phyloP scores from a whole-genome alignment of 495 filamentous ascomycete species.

The Delitschia confertaspora region DNA sequence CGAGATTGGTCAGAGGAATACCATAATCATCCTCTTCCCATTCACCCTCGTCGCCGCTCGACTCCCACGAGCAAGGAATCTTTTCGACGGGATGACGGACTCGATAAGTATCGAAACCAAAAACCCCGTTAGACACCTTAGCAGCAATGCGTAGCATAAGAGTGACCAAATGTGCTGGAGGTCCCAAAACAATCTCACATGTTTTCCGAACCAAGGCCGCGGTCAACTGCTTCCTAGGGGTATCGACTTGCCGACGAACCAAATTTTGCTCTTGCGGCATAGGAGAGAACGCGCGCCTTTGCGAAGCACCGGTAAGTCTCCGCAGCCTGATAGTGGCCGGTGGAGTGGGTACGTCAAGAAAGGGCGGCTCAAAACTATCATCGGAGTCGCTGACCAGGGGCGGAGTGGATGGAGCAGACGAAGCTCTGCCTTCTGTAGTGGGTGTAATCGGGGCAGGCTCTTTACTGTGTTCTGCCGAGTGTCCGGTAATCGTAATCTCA shows the following conservation, averaged over 20 bases:
- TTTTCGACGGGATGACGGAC: conserved; percentile 34
- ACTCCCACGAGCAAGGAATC: conserved; percentile 50
- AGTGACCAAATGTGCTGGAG: conserved; percentile 63
- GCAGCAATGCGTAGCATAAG: conserved; percentile 74
- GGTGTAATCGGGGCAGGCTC: conserved; percentile 1
- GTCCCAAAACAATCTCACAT: conserved; percentile 61
- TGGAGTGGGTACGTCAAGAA: conserved; percentile 38
- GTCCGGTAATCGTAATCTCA: conserved; percentile 38
- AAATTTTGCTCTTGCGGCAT: conserved; percentile 59
- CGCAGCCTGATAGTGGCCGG: conserved; percentile 45
- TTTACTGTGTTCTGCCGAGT: neutral
- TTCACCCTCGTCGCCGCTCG: conserved; percentile 38
- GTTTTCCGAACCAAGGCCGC: conserved; percentile 65
- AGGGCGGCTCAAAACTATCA: conserved; percentile 31
- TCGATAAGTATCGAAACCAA: conserved; percentile 22
- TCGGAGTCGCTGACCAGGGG: conserved; percentile 28
- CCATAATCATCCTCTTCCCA: conserved; percentile 34
- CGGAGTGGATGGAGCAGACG: conserved; percentile 26
- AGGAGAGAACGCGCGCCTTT: conserved; percentile 57
- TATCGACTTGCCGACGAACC: conserved; percentile 41
- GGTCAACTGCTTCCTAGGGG: conserved; percentile 49
- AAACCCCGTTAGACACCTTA: conserved; percentile 55
- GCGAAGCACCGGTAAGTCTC: conserved; percentile 43
- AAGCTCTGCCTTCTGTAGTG: conserved; percentile 4
- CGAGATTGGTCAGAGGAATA: conserved; percentile 31